Evolutionary conservation across 805 yeast species (phyloP), one percentile per base, ranked within the genome.

Genomic region (Allodekkera sacchari): DNA sequence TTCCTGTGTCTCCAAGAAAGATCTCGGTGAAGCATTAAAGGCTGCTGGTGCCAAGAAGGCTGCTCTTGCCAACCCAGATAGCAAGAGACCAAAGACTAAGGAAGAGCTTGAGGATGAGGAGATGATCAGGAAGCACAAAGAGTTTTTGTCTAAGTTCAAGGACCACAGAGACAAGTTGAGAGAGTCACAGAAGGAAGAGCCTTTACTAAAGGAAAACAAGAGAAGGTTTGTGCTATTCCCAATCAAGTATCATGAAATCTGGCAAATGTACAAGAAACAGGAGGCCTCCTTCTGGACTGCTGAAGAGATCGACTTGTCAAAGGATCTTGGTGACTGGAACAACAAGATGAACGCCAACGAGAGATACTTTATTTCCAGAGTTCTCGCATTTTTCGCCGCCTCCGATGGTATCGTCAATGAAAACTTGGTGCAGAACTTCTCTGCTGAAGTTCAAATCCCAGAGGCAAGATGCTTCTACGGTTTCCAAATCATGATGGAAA

Each of bases 251-350:
- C 89, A 88, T 57, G 97, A 89, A 65, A 83, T 89, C 59, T 89
- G 97, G 97, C 95, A 89, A 62, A 88, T 94, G 71, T 89, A 89
- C 66, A 89, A 89, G 71, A 85, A 89, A 65, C 96, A 97, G 31
- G 98, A 92, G 70, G 98, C 98, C 11, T 89, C 97, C 5, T 89
- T 89, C 73, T 89, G 98, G 98, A 92, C 97, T 25, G 96, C 97
- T 29, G 98, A 89, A 68, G 98, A 92, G 66, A 87, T 89, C 45
- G 98, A 89, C 63, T 74, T 89, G 43, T 78, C 94, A 34, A 92
- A 89, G 68, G 98, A 89, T 61, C 55, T 71, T 38, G 73, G 72
- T 50, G 98, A 89, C 66, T 89, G 98, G 98, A 88, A 84, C 57
- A 74, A 81, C 65, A 68, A 69, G 52, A 68, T 89, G 68, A 88